These are phyloP conservation scores for Mycena epipterygia DNA, from an alignment of 768 basidiomycete species.

Conservation along the genomic window DNA sequence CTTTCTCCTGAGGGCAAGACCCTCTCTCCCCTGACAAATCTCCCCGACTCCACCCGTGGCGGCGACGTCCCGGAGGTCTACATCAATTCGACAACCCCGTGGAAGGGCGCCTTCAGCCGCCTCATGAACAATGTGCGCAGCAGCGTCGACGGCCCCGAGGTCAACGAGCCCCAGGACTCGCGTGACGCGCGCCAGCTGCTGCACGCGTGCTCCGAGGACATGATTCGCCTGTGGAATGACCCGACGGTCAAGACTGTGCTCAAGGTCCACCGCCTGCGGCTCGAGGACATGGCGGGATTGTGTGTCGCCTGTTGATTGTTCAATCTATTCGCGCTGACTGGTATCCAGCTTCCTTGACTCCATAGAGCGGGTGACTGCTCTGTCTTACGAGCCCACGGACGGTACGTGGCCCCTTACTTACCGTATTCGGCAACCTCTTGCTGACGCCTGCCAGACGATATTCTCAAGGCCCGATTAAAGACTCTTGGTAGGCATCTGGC, in stretches of 20 bases:
- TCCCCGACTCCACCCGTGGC: constrained; percentile 21
- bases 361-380: constrained; percentile 59
- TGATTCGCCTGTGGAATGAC: constrained; percentile 65
- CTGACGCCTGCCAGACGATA: constrained; percentile 56
- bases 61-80: constrained; percentile 44
- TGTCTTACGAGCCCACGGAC: constrained; percentile 64
- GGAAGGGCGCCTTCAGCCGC: constrained; percentile 54
- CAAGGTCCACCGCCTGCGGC: constrained; percentile 55
- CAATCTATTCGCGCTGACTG: neutral
- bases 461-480: constrained; percentile 67
- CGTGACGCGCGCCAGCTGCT: constrained; percentile 60
- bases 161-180: constrained; percentile 48
- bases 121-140: constrained; percentile 44
- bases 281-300: constrained; percentile 64
- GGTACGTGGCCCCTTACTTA: constrained; percentile 46
- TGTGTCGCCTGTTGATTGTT: neutral
- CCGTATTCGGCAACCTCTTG: neutral
- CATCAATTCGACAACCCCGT: constrained; percentile 49
- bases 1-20: constrained; percentile 53
- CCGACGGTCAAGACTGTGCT: constrained; percentile 57
- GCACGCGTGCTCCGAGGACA: constrained; percentile 65
- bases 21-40: constrained; percentile 25
- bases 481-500: constrained; percentile 43
- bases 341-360: constrained; percentile 62
- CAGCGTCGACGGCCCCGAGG: constrained; percentile 46